phyloP scores from a whole-genome alignment of 2,329 filamentous ascomycete species.

The Fusarium chaquense region DNA sequence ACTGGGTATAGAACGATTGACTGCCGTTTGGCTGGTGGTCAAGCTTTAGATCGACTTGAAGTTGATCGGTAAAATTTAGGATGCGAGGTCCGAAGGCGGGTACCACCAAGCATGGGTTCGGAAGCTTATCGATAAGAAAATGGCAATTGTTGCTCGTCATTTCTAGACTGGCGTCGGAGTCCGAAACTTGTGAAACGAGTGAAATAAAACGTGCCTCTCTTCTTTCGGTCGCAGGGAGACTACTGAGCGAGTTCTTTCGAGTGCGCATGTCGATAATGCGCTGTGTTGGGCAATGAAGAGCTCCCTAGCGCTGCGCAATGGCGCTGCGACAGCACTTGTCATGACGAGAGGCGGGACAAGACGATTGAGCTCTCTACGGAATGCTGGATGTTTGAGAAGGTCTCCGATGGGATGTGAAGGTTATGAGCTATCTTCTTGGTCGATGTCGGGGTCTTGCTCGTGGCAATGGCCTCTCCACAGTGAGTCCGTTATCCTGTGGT shows the following conservation, averaged over 20 bases:
- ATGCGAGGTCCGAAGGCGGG: conserved; percentile 38
- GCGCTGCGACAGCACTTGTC: conserved; percentile 31
- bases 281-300: conserved; percentile 42
- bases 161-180: conserved; percentile 26
- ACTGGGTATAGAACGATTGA: conserved; percentile 22
- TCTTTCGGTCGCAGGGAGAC: neutral
- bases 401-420: neutral
- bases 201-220: conserved; percentile 11
- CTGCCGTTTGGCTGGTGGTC: conserved; percentile 20
- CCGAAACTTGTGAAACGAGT: conserved; percentile 12
- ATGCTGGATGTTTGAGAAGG: neutral
- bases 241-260: neutral
- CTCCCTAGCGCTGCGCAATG: conserved; percentile 43
- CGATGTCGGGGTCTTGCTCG: neutral
- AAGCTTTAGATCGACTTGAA: conserved; percentile 28
- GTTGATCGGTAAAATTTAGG: conserved; percentile 49
- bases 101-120: conserved; percentile 23
- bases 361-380: conserved; percentile 34
- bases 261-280: conserved; percentile 30
- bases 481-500: conserved; percentile 17
- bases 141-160: conserved; percentile 25
- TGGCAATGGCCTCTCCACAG: conserved; percentile 18
- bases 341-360: conserved; percentile 31
- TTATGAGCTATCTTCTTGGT: neutral
- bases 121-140: conserved; percentile 49